Conservation (phyloP, 441 rosid species). For the Pelargonium myrrhifolium region DNA sequence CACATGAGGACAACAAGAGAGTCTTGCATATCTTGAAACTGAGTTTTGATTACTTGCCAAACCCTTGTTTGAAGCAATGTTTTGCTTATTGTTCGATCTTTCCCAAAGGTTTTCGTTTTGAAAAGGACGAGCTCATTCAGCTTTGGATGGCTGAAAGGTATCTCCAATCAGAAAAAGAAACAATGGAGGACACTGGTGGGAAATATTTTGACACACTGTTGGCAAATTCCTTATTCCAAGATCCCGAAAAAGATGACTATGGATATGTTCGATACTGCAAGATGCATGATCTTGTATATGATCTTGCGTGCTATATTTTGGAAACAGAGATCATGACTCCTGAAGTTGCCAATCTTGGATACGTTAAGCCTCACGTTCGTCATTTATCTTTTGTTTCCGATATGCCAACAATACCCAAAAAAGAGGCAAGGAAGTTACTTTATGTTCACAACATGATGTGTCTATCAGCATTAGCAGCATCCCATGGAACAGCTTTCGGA, state of each 20-base stretch:
- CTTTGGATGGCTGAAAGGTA: constrained; percentile 28
- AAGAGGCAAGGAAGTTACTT: neutral
- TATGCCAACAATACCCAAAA: neutral
- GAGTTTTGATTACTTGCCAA: constrained; percentile 19
- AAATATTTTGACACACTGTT: constrained; percentile 19
- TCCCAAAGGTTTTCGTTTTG: constrained; percentile 4
- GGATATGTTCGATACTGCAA: constrained; percentile 12
- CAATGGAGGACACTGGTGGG: constrained; percentile 18
- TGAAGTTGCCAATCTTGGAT: neutral
- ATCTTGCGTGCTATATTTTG: constrained; percentile 20
- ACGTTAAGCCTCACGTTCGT: neutral
- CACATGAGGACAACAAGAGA: neutral
- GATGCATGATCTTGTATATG: constrained; percentile 31
- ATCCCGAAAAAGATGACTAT: constrained; percentile 17
- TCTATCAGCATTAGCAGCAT: neutral
- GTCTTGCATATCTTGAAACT: neutral
- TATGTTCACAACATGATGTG: neutral
- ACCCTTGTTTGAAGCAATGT: constrained; percentile 16
- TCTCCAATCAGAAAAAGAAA: neutral
- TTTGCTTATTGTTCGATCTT: constrained; percentile 21
- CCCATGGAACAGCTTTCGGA: constrained; percentile 1
- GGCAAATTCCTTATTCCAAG: constrained; percentile 22
- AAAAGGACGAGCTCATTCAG: constrained; percentile 12
- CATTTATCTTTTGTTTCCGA: neutral
- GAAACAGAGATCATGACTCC: neutral